Base-by-base conservation (phyloP, 2,329 filamentous ascomycete species). In the Fusarium oligoseptatum region DNA sequence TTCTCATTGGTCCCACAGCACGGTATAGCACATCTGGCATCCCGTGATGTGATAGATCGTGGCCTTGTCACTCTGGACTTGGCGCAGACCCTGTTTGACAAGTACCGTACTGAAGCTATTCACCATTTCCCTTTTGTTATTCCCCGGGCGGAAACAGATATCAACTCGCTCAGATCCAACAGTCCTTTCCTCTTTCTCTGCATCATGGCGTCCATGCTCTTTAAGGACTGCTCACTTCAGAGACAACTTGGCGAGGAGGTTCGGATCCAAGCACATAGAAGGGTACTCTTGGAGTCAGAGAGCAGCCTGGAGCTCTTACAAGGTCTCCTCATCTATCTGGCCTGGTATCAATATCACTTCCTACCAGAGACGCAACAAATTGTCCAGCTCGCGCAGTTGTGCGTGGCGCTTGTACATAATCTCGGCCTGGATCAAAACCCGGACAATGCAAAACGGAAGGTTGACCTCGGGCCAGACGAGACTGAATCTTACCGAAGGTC, bases 321-420 rank as follows among this genome's bases (percentile, higher is more conserved):
- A 20, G 64, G 55, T 10, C 12, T 66, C 3, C 55, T 66, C 3
- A n/a, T 66, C 14, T 29, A 60, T 22, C 11, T 66, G 32, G 64
- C 64, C 17, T 66, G 64, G 64, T 60, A 66, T 39, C 64, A 66
- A 32, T 66, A 66, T 43, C 56, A 66, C 37, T 66, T 36, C 12
- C 37, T 41, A 24, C 64, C 56, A 32, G 41, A 60, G 22, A 66
- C 34, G 11, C 64, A 60, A 29, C 43, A 66, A 60, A 52, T 66
- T n/a, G 55, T 66, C 22, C 50, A 56, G 24, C 29, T 66, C 22
- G 29, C 34, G 6, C 56, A 66, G 32, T 24, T 60, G n/a, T 66
- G 64, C 45, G 41, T 66, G 24, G 55, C 55, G 8, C 55, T 60
- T 10, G 64, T 60, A 24, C 56, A 66, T 12, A 45, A n/a, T n/a